Evolutionary conservation across 1,139 yeast genomes (phyloP).

Genomic region (Diutina pseudorugosa): DNA sequence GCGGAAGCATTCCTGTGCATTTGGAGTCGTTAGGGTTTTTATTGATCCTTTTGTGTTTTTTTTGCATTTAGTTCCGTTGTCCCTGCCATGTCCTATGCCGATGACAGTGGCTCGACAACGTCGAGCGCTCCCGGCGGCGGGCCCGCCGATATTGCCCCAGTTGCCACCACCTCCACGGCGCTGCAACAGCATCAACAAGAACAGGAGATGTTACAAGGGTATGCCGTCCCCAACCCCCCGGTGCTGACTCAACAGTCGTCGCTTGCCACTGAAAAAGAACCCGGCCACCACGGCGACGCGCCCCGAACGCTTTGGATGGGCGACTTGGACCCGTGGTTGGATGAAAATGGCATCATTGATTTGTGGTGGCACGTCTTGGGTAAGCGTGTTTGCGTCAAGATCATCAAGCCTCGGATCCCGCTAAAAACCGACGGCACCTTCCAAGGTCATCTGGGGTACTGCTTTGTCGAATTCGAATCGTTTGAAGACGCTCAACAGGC

Average conservation of each 20-base stretch:
- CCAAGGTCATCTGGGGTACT: slow-evolving; percentile 53
- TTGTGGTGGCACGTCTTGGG: slow-evolving; percentile 44
- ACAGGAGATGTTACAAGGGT: not conserved
- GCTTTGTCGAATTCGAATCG: slow-evolving; percentile 57
- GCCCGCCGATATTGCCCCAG: slow-evolving; percentile 1
- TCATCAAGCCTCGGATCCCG: slow-evolving; percentile 36
- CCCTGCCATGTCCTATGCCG: not conserved
- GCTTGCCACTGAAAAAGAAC: not conserved
- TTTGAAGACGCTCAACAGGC: slow-evolving; percentile 58
- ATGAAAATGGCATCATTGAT: slow-evolving; percentile 43
- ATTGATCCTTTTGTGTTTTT: not conserved
- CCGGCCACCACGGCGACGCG: not conserved
- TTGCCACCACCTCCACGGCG: slow-evolving; percentile 2
- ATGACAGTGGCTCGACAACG: slow-evolving; percentile 2
- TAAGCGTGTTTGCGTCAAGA: slow-evolving; percentile 34
- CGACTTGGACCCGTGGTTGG: slow-evolving; percentile 64
- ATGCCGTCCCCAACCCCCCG: slow-evolving; percentile 4
- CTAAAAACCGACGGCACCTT: slow-evolving; percentile 12
- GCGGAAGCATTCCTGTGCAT: not conserved
- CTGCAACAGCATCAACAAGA: slow-evolving; percentile 2
- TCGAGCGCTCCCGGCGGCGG: slow-evolving; percentile 2
- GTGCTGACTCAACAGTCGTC: slow-evolving; percentile 1
- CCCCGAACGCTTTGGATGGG: slow-evolving; percentile 53
- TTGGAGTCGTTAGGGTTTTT: not conserved
- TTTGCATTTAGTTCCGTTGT: not conserved